Percentiles rank a stretch among this genome's conserved stretches.
Evolutionary conservation across 2,329 filamentous ascomycete genomes (phyloP).

Genomic region (Fusarium tanahbumbuense): DNA sequence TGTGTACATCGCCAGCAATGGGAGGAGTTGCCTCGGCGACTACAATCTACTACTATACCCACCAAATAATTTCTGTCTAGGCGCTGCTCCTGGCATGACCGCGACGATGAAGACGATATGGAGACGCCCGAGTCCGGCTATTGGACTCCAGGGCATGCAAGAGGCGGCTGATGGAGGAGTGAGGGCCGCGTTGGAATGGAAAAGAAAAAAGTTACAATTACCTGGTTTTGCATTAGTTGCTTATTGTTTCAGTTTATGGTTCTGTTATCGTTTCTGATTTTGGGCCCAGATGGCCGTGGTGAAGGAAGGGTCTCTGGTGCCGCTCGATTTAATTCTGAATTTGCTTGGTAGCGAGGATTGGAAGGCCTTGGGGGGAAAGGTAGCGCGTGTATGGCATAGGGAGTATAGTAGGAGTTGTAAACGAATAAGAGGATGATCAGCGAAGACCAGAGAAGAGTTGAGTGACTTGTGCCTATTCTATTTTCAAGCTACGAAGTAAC

Average conservation of each 20-base stretch:
- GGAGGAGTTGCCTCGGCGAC: slow-evolving; percentile 51
- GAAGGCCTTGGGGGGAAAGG: slow-evolving; percentile 17
- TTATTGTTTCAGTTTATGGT: slow-evolving; percentile 30
- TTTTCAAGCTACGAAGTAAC: slow-evolving; percentile 5
- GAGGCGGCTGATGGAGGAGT: slow-evolving; percentile 33
- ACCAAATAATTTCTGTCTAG: slow-evolving; percentile 55
- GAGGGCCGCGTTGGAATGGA: slow-evolving; percentile 38
- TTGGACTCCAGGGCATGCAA: slow-evolving; percentile 30
- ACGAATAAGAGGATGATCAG: slow-evolving; percentile 28
- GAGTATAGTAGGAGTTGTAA: slow-evolving; percentile 9
- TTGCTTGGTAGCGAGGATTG: slow-evolving; percentile 41
- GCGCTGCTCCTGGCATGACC: slow-evolving; percentile 50
- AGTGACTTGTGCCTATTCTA: slow-evolving; percentile 21
- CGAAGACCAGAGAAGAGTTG: slow-evolving; percentile 15
- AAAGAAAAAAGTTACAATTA: slow-evolving; percentile 47
- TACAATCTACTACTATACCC: slow-evolving; percentile 56
- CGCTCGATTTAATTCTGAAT: slow-evolving; percentile 44
- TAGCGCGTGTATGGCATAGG: slow-evolving; percentile 1
- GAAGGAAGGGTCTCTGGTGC: slow-evolving; percentile 21
- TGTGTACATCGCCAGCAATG: slow-evolving; percentile 48
- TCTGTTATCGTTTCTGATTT: slow-evolving; percentile 30
- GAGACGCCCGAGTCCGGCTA: slow-evolving; percentile 35
- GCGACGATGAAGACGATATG: slow-evolving; percentile 48
- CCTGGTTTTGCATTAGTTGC: slow-evolving; percentile 38
- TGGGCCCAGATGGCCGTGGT: slow-evolving; percentile 15